Percentiles rank a stretch among this genome's conserved stretches.
Conservation (phyloP, 2,329 filamentous ascomycete genomes). For the Pleomassaria siparia region DNA sequence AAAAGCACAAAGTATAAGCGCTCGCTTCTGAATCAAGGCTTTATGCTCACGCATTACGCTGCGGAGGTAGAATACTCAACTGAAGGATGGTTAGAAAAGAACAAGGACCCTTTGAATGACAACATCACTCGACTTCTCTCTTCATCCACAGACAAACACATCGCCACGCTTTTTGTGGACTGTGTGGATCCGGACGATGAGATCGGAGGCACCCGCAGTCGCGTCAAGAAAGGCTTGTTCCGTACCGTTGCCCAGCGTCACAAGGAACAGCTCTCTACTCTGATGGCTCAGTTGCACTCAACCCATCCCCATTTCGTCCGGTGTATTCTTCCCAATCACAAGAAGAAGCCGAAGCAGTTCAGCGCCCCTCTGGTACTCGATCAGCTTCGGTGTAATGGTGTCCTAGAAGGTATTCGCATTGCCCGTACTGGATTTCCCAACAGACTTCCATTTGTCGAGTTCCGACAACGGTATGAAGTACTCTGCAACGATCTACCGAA, state of each 20-base stretch:
- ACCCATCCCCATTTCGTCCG: conserved; percentile 98
- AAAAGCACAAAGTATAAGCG: conserved; percentile 92
- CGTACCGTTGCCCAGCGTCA: conserved; percentile 94
- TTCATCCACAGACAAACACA: conserved; percentile 76
- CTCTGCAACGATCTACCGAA: conserved; percentile 84
- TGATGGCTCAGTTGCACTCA: conserved; percentile 92
- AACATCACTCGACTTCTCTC: conserved; percentile 90
- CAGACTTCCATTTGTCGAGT: conserved; percentile 86
- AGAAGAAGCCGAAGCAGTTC: conserved; percentile 92
- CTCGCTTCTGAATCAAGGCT: conserved; percentile 85
- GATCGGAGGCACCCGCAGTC: conserved; percentile 64
- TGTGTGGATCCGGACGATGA: conserved; percentile 83
- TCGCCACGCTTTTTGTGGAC: conserved; percentile 83
- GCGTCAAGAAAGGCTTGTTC: conserved; percentile 97
- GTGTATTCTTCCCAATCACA: conserved; percentile 97
- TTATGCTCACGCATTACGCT: conserved; percentile 95
- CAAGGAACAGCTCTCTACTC: conserved; percentile 95
- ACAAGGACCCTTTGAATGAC: conserved; percentile 97
- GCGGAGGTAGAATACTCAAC: conserved; percentile 98
- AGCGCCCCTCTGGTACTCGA: conserved; percentile 91
- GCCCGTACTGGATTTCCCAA: conserved; percentile 97
- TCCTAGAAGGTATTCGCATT: conserved; percentile 97
- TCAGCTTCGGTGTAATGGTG: conserved; percentile 97
- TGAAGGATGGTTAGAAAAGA: conserved; percentile 95
- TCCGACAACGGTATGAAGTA: conserved; percentile 93